Base-by-base conservation (phyloP, 2,329 filamentous ascomycete species). In the Eutypa lata region DNA sequence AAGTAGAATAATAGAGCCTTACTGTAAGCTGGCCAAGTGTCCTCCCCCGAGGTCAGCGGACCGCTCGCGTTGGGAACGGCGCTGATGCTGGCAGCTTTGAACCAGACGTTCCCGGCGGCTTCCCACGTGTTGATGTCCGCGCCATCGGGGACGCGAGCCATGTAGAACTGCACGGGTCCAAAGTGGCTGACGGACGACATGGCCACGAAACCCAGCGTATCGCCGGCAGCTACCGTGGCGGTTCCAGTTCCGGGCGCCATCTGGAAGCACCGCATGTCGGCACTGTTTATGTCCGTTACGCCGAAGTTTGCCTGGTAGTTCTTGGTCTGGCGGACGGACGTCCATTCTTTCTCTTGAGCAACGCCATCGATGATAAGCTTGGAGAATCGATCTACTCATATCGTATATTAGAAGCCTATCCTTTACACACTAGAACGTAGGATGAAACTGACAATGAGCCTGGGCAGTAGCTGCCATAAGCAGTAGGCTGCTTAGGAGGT, bases 231-330 rank as follows among this genome's bases (percentile, higher is more conserved):
- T 1, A 68, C 56, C 7, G 60, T 64, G 1, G 64, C 65, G 16
- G 57, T 60, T 11, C 31, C 53, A 1, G 52, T 62, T 16, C 61
- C 64, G 2, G 62, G 43, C 8, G 48, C 46, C 52, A 60, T 53
- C 54, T 69, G 66, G 59, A 64, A 68, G 65, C 67, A 70, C 16
- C 68, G 65, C 53, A 69, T 66, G 53, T 69, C 65, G 0, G 56
- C 47, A 52, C 60, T 65, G 53, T 54, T 62, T 14, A 70, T 63
- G 61, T 61, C 59, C 2, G 67, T 68, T 22, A 70, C 67, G 16
- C 65, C 65, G 19, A 57, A 60, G 54, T 70, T 68, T 53, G 58
- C 65, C 46, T 66, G 66, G 59, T 64, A 66, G 61, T 69, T 69
- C 57, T 68, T 69, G n/a, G 67, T 69, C 61, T 61, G 61, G 10